Base-by-base conservation (phyloP, 2,329 filamentous ascomycete species). In the Thermochaetoides dissita region DNA sequence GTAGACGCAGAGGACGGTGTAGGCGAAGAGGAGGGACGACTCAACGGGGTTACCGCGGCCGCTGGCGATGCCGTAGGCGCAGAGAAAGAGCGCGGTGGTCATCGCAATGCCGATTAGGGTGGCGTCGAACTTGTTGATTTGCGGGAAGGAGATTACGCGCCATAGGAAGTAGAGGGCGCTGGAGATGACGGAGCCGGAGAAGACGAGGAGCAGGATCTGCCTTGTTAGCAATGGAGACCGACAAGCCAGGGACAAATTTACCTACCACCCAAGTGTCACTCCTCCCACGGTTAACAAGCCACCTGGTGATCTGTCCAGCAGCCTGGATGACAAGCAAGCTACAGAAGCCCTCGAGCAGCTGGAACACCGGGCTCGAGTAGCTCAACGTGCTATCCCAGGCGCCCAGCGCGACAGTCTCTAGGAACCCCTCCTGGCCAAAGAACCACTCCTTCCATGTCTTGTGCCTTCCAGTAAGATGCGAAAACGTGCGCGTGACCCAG, bases 1-100 rank as follows among this genome's bases (percentile, higher is more conserved):
- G 65, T 96, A 98, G 57, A 96, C 84, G 67, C 89, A 96, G 48
- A 98, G 79, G n/a, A 94, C 91, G 47, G 95, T 78, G 62, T 98
- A 98, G 55, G 91, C 89, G 57, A 98, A 96, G 45, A 98, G 73
- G 8, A 98, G 69, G 17, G 89, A 94, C 52, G 86, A 94, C 63
- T 98, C 89, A 42, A 96, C 84, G 2, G 89, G 86, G 55, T 94
- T 98, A 47, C 91, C 91, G 54, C 88, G 80, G 2, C 89, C 89
- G 55, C 85, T 94, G 47, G 84, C 84, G 53, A 96, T 95, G 28
- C 91, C 91, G 71, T 89, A 95, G 10, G 83, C 84, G 59, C 86
- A 91, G 10, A 98, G 70, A 57, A 96, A 94, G 49, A 95, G 79
- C 39, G 85, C 86, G 41, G 87, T 93, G 12, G 89, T 94, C 57